Percentiles rank a stretch among this genome's conserved stretches.
phyloP scores from a whole-genome alignment of 2,329 filamentous ascomycete species.

The Paecilomyces formosus region DNA sequence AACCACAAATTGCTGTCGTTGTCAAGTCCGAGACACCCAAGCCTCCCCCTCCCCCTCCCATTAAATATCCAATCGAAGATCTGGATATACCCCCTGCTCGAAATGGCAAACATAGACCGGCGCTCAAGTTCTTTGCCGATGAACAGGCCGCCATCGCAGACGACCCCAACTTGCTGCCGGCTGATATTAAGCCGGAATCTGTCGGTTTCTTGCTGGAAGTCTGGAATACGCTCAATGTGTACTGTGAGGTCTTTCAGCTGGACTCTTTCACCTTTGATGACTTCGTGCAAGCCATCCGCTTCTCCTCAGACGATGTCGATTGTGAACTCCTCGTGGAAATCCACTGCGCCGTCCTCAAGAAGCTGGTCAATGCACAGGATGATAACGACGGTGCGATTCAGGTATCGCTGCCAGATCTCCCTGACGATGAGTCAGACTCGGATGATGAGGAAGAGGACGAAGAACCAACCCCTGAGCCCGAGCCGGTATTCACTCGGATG shows the following conservation, averaged over 20 bases:
- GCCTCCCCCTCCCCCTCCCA: constrained; percentile 62
- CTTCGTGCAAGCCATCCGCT: constrained; percentile 78
- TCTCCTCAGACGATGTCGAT: constrained; percentile 63
- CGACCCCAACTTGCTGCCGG: constrained; percentile 37
- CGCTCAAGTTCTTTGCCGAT: constrained; percentile 67
- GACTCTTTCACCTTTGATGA: constrained; percentile 98
- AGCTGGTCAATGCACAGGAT: constrained; percentile 67
- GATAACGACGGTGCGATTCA: constrained; percentile 69
- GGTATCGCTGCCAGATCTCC: constrained; percentile 67
- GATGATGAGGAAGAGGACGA: constrained; percentile 51
- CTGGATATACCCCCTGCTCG: constrained; percentile 66
- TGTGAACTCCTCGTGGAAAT: constrained; percentile 85
- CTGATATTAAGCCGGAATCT: constrained; percentile 65
- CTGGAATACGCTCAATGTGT: constrained; percentile 98
- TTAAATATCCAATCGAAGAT: constrained; percentile 96
- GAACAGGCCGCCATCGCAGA: constrained; percentile 50
- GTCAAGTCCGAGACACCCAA: constrained; percentile 44
- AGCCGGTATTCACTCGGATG: constrained; percentile 55
- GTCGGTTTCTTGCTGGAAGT: constrained; percentile 81
- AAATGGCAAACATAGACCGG: constrained; percentile 60
- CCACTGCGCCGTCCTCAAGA: constrained; percentile 84
- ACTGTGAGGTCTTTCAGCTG: constrained; percentile 85
- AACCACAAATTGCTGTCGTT: constrained; percentile 26
- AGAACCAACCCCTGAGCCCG: constrained; percentile 62
- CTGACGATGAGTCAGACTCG: constrained; percentile 60